phyloP scores from a whole-genome alignment of 2,329 filamentous ascomycete species.

The Apiospora rasikravindrae region DNA sequence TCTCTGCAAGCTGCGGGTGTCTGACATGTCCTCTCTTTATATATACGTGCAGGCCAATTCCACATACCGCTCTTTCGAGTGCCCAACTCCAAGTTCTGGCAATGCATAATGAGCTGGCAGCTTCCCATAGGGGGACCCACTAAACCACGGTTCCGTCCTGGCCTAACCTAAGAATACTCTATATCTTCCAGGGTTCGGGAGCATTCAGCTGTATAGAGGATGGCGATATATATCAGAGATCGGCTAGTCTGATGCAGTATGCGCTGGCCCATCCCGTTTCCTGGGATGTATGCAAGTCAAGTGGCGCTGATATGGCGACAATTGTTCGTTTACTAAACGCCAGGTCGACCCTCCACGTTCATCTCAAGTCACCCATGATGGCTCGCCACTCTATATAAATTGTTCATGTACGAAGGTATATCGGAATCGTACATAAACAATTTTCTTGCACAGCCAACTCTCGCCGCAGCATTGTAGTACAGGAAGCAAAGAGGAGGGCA shows the following conservation, averaged over 20 bases:
- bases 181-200: conserved; percentile 11
- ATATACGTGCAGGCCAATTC: conserved; percentile 26
- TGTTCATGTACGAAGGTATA: not conserved
- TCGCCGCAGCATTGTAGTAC: not conserved
- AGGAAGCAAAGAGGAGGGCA: not conserved
- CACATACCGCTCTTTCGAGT: conserved; percentile 42
- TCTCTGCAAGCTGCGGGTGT: conserved; percentile 6
- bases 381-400: not conserved
- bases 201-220: conserved; percentile 4
- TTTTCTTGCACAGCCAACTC: not conserved
- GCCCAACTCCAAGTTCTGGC: conserved; percentile 36
- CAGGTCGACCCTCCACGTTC: too few species aligned
- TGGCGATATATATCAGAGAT: conserved; percentile 15
- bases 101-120: conserved; percentile 44
- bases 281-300: not conserved
- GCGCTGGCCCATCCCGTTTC: conserved; percentile 18
- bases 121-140: conserved; percentile 39
- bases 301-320: not conserved
- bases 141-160: conserved; percentile 28
- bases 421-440: not conserved
- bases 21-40: conserved; percentile 2
- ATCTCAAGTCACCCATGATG: not conserved
- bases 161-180: not conserved
- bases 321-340: not conserved
- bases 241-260: conserved; percentile 16